Evolutionary conservation across 495 filamentous ascomycete species (phyloP), one percentile per base, ranked within the genome.

Genomic region (Halenospora varia): DNA sequence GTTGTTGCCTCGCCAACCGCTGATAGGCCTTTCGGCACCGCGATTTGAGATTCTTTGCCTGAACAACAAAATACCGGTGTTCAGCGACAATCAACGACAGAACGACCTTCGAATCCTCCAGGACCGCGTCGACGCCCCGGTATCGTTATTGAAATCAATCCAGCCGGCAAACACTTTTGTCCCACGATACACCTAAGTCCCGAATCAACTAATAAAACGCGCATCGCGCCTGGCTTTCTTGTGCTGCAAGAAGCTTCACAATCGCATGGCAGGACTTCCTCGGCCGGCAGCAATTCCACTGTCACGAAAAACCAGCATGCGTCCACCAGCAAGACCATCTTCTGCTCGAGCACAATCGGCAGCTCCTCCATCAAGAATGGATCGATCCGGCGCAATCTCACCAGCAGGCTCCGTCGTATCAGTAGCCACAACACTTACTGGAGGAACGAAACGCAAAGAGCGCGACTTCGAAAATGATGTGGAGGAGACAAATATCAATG

Each of bases 401-500:
- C 88, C 91, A 13, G 78, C 85, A 54, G 81, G 83, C 4, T 87
- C 84, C 6, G 48, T 86, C 2, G 66, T 77, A 9, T 84, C 86
- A 11, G 76, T 75, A 42, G 70, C 75, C 2, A 74, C 81, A 22
- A 63, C 57, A 26, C 41, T 48, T 4, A 48, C 39, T 15, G 58
- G 57, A n/a, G 79, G 82, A 49, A 77, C 71, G 13, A 92, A 94
- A 75, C 78, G 90, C 58, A 94, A 94, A 66, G 86, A 92, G 63
- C 80, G 89, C 64, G 90, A 95, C 41, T 92, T 82, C 66, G 90
- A 95, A 52, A 69, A 83, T 46, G 82, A 87, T 50, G 78, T 78
- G 22, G 84, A 90, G 56, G 91, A 95, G 69, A 97, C 94, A 2
- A 97, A 95, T 71, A 98, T 98, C 68, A 91, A 95, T 71, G 94